Percentiles rank a stretch among this genome's conserved stretches.
These are phyloP conservation scores for Rhizopus stolonifer DNA, from an alignment of 371 early-diverging fungal genomes.

Conservation along the genomic window DNA sequence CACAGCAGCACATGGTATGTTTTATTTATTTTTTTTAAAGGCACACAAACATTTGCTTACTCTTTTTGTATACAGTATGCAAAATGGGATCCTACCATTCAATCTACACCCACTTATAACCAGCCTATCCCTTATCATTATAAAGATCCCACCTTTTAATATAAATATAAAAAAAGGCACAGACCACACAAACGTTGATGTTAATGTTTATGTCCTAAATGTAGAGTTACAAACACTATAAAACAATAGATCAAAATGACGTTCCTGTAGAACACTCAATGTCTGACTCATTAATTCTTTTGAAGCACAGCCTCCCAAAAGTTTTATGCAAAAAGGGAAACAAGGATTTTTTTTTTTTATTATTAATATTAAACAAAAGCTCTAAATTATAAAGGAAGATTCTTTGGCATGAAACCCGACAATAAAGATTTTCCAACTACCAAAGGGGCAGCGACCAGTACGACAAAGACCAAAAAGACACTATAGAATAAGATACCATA, in stretches of 20 bases:
- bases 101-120: background rate
- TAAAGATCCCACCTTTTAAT: background rate
- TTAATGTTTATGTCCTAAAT: too few relatives aligned
- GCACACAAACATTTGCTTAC: too few relatives aligned
- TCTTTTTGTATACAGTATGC: background rate
- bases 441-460: slow-evolving; percentile 65
- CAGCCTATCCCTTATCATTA: background rate
- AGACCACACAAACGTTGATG: too few relatives aligned
- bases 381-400: slow-evolving; percentile 25
- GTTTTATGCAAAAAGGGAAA: too few relatives aligned
- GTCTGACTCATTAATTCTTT: too few relatives aligned
- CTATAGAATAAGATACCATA: slow-evolving; percentile 72
- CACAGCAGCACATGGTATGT: slow-evolving; percentile 1
- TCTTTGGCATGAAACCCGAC: slow-evolving; percentile 17
- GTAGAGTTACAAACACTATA: too few relatives aligned
- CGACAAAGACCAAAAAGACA: slow-evolving; percentile 57
- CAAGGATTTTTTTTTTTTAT: slow-evolving; percentile 1
- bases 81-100: background rate
- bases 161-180: background rate
- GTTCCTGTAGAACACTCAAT: too few relatives aligned
- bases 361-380: background rate
- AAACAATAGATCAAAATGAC: too few relatives aligned
- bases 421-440: slow-evolving; percentile 32
- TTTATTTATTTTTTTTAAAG: too few relatives aligned
- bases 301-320: too few relatives aligned